phyloP scores from a whole-genome alignment of 2,329 filamentous ascomycete genomes.

The Fusarium aywerte region DNA sequence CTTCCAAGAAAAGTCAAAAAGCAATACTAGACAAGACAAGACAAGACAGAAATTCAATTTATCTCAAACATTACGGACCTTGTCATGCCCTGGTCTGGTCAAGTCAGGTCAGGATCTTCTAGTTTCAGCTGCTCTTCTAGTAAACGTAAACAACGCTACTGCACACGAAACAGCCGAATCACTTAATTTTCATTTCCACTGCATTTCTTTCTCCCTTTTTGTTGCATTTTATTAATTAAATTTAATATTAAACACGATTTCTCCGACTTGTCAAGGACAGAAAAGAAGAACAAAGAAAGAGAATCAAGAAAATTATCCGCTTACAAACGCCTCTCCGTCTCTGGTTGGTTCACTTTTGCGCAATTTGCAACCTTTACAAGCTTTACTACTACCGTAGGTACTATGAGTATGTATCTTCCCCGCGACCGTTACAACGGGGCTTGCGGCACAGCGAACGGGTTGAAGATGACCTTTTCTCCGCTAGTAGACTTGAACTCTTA shows the following conservation, averaged over 20 bases:
- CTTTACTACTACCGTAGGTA: too few relatives aligned
- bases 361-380: constrained; percentile 5
- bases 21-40: not conserved
- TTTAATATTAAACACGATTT: not conserved
- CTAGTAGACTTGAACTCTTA: not conserved
- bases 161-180: constrained; percentile 29
- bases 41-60: constrained; percentile 5
- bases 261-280: too few relatives aligned
- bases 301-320: constrained; percentile 27
- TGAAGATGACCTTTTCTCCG: constrained; percentile 1
- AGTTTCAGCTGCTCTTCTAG: constrained; percentile 35
- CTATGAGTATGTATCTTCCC: too few relatives aligned
- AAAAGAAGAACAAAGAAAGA: not conserved
- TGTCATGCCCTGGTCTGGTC: constrained; percentile 1
- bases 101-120: not conserved
- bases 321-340: constrained; percentile 25
- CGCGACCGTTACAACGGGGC: constrained; percentile 14
- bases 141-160: constrained; percentile 23
- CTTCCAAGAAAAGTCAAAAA: constrained; percentile 1
- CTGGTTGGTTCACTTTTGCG: constrained; percentile 23
- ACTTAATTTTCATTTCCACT: constrained; percentile 35
- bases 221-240: not conserved
- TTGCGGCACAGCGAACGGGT: constrained; percentile 33
- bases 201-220: not conserved
- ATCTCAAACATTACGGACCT: constrained; percentile 19